Base-by-base conservation (phyloP, 257 asterid genomes). In the Avicennia marina region DNA sequence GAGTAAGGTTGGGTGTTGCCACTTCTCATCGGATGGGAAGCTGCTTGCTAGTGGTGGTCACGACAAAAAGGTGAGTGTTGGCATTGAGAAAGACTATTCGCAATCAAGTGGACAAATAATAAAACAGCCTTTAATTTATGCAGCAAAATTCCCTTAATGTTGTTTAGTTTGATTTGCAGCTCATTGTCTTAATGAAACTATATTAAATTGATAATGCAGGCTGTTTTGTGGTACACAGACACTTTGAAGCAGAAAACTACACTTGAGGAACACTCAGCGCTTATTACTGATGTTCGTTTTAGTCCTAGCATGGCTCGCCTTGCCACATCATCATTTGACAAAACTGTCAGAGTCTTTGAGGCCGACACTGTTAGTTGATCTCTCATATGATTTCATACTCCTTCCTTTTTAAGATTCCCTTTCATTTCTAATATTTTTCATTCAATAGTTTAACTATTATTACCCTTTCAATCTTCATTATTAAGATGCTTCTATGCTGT, bases 251-350 rank as follows among this genome's bases (percentile, higher is more conserved):
- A 70, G 29, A 89, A 89, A 76, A 60, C 96, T 33, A 78, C 90
- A 36, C 95, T 86, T 2, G 99, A 89, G 78, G 99, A 93, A 73
- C 99, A 93, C 69, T 77, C 95, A 0, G 71, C 75, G 3, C 73
- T 74, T 22, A 89, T 93, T 56, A 93, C 95, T 4, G 96, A 89
- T 75, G 91, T 89, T 67, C 99, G 95, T 53, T 93, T 93, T 77
- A 82, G 97, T 71, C 99, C 99, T 40, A 93, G 89, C 84, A 84
- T 81, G 95, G 86, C 95, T 21, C 94, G 97, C 58, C 96, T 93
- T 32, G 96, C 97, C 60, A 93, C 99, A 36, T 89, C 97, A 15
- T 89, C 97, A 10, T 93, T 82, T 53, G 99, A 93, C 82, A 93
- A 89, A 66, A 84, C 95, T 44, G 97, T 93, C 72, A 75, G 97